Percentiles rank a stretch among this genome's conserved stretches.
Conservation (phyloP, 768 basidiomycete genomes). For the Macrolepiota dolichaula region DNA sequence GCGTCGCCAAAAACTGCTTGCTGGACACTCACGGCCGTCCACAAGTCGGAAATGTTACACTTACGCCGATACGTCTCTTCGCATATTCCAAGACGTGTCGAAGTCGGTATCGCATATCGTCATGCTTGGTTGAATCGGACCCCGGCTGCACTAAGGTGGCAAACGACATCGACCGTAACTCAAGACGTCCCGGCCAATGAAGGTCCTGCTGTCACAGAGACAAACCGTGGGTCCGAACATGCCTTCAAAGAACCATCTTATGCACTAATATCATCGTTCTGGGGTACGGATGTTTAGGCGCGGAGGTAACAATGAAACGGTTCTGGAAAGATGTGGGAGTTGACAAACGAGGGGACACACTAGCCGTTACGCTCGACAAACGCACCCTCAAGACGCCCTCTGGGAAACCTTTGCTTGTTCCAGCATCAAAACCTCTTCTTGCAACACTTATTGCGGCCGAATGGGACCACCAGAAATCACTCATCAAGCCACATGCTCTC, state of each 20-base stretch:
- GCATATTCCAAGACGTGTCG: slow-evolving; percentile 1
- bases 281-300: slow-evolving; percentile 45
- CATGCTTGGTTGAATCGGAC: neutral
- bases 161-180: slow-evolving; percentile 19
- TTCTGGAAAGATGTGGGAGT: slow-evolving; percentile 96
- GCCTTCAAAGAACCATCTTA: neutral
- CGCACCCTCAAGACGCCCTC: slow-evolving; percentile 85
- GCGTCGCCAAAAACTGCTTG: neutral
- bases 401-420: slow-evolving; percentile 74
- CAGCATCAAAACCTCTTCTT: slow-evolving; percentile 62
- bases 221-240: slow-evolving; percentile 49
- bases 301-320: slow-evolving; percentile 80
- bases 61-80: slow-evolving; percentile 17
- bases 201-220: slow-evolving; percentile 51
- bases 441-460: slow-evolving; percentile 89
- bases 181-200: slow-evolving; percentile 22
- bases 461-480: slow-evolving; percentile 89
- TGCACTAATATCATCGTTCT: neutral
- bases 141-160: slow-evolving; percentile 17
- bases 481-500: slow-evolving; percentile 86
- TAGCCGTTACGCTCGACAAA: slow-evolving; percentile 74
- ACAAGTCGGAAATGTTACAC: neutral
- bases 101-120: neutral
- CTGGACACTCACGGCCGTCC: neutral
- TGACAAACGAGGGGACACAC: slow-evolving; percentile 47